Percentiles rank a stretch among this genome's conserved stretches.
These are phyloP conservation scores for Arthrobotrys conoides DNA, from an alignment of 2,329 filamentous ascomycete species.

Conservation along the genomic window DNA sequence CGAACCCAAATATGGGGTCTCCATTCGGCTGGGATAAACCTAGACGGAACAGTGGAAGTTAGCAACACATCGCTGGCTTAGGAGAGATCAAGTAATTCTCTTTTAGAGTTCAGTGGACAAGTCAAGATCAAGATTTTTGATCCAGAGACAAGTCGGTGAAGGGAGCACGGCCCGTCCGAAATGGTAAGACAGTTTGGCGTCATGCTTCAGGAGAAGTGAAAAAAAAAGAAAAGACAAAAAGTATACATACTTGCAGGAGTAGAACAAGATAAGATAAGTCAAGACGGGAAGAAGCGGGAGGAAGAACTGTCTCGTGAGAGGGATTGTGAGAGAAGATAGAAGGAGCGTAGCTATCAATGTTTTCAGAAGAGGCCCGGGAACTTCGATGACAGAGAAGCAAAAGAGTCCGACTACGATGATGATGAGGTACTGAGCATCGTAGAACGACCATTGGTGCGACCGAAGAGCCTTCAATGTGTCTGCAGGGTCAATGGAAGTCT, in stretches of 20 bases:
- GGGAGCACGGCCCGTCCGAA: slow-evolving; percentile 11
- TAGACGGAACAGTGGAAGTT: slow-evolving; percentile 66
- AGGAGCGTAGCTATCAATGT: slow-evolving; percentile 78
- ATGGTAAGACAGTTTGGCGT: slow-evolving; percentile 25
- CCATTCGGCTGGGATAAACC: slow-evolving; percentile 90
- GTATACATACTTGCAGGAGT: slow-evolving; percentile 84
- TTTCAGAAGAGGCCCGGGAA: slow-evolving; percentile 83
- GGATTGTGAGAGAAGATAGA: slow-evolving; percentile 80
- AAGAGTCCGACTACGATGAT: slow-evolving; percentile 83
- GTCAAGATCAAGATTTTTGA: slow-evolving; percentile 8
- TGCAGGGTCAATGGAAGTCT: slow-evolving; percentile 84
- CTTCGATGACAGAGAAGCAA: slow-evolving; percentile 84
- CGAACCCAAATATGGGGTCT: slow-evolving; percentile 95
- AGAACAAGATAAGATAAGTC: slow-evolving; percentile 91
- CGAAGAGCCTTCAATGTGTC: slow-evolving; percentile 83
- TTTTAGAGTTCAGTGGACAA: slow-evolving; percentile 2
- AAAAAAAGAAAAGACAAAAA: slow-evolving; percentile 18
- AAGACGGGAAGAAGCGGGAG: slow-evolving; percentile 87
- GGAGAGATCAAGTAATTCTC: neutral
- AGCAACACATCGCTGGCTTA: slow-evolving; percentile 43
- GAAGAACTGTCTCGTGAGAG: slow-evolving; percentile 90
- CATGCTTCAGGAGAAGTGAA: slow-evolving; percentile 5
- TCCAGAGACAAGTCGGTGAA: neutral
- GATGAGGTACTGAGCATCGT: slow-evolving; percentile 87
- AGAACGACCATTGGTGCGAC: slow-evolving; percentile 82